Base-by-base conservation (phyloP, 177 flowering plant genomes). In the Vitis hybrid region DNA sequence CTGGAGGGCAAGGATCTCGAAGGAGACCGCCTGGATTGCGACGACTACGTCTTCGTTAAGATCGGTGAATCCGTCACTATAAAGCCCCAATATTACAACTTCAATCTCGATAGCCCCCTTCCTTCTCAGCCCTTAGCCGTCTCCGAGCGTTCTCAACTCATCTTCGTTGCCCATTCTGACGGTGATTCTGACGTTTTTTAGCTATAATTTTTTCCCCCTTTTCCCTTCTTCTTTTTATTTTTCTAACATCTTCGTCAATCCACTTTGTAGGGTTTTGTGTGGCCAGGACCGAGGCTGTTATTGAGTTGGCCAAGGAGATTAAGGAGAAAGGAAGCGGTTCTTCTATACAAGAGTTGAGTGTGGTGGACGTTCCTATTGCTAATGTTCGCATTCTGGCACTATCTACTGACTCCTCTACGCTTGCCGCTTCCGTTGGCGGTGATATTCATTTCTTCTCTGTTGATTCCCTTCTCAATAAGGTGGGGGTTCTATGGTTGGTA, bases 61-160 rank as follows among this genome's bases (percentile, higher is more conserved):
- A 87, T 93, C 30, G 99, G 99, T 4, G 86, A 70, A 11, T 48
- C 93, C 13, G 80, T 95, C 1, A 90, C 98, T 8, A 49, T 95
- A 51, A 67, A 75, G 4, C 62, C 83, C 9, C 52, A 60, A 9
- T 72, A 79, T 18, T 70, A 73, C 60, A 19, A 15, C 5, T 88
- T 79, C 75, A 89, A 87, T 55, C 70, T 64, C 32, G 62, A 81
- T 60, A 73, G 24, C 71, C 86, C 77, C 8, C 8, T 40, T 64
- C 97, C 99, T 0, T 68, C 83, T 5, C 84, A 75, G 67, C 86
- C 94, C 1, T 71, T 95, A 19, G 93, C 88, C 1, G 78, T 93
- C 73, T 86, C 97, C 49, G 84, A 91, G 35, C 81, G 68, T 11
- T 77, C 52, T 54, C 57, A 78, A 12, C 82, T 89, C 75, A 49